Evolutionary conservation across 345 rosid species (phyloP).

Genomic region (Rubroshorea leprosula): DNA sequence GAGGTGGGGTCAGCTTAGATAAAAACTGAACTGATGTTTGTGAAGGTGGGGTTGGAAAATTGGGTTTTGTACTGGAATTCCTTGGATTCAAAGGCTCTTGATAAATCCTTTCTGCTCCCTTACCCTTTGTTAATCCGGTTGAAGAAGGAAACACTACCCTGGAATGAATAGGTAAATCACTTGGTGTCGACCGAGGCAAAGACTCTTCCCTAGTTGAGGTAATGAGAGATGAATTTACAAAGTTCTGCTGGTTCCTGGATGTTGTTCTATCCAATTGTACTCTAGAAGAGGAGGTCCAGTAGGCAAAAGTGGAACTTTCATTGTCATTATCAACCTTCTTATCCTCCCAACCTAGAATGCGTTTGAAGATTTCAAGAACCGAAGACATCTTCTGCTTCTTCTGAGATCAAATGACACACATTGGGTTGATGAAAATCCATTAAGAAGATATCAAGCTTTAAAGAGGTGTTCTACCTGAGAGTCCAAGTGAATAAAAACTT

Average conservation of each 20-base stretch:
- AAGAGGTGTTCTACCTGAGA: too few species aligned
- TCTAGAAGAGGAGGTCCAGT: not conserved
- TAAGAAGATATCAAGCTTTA: not conserved
- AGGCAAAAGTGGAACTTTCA: not conserved
- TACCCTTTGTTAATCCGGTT: not conserved
- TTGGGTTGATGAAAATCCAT: not conserved
- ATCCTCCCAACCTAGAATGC: constrained; percentile 3
- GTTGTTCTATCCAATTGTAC: not conserved
- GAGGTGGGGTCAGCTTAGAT: too few species aligned
- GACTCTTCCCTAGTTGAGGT: not conserved
- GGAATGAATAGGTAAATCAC: not conserved
- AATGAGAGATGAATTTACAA: not conserved
- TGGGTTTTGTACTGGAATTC: too few species aligned
- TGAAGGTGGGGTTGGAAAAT: too few species aligned
- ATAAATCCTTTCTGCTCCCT: not conserved
- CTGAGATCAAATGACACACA: not conserved
- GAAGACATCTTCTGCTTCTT: constrained; percentile 6
- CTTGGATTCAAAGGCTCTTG: constrained; percentile 1
- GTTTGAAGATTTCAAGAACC: constrained; percentile 7
- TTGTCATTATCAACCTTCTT: not conserved
- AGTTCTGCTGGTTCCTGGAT: not conserved
- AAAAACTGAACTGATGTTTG: too few species aligned
- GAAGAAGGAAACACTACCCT: not conserved
- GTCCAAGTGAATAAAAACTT: too few species aligned
- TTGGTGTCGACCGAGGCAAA: not conserved